phyloP scores from a whole-genome alignment of 176 grass and related monocot species.

The Oryza longistaminata region DNA sequence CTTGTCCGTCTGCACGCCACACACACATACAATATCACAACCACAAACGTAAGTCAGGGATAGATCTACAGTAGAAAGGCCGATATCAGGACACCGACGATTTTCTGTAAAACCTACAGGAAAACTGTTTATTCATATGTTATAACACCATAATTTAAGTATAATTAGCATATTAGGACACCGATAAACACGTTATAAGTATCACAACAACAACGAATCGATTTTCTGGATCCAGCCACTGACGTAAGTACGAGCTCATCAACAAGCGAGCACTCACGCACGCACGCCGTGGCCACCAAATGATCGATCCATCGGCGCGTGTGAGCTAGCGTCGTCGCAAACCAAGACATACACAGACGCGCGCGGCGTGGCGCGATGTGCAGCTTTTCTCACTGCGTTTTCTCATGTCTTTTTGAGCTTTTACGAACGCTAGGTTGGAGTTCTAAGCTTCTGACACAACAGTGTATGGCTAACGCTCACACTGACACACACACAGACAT shows the following conservation, averaged over 20 bases:
- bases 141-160: too few species aligned
- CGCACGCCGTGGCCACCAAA: background rate
- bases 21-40: conserved; percentile 12
- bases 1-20: conserved; percentile 75
- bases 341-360: background rate
- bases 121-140: too few species aligned
- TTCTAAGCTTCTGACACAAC: conserved; percentile 47
- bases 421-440: background rate
- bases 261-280: conserved; percentile 17
- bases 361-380: conserved; percentile 1
- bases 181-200: too few species aligned
- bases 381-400: conserved; percentile 38
- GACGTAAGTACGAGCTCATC: background rate
- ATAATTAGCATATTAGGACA: too few species aligned
- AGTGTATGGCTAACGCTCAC: background rate
- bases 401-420: conserved; percentile 48
- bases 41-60: too few species aligned
- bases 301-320: background rate
- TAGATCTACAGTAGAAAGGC: too few species aligned
- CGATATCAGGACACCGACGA: too few species aligned
- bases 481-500: background rate
- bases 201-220: too few species aligned
- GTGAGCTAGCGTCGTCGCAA: conserved; percentile 23
- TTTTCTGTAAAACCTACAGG: too few species aligned
- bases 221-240: too few species aligned